Evolutionary conservation across 257 asterid species (phyloP).

Genomic region (Echium plantagineum): DNA sequence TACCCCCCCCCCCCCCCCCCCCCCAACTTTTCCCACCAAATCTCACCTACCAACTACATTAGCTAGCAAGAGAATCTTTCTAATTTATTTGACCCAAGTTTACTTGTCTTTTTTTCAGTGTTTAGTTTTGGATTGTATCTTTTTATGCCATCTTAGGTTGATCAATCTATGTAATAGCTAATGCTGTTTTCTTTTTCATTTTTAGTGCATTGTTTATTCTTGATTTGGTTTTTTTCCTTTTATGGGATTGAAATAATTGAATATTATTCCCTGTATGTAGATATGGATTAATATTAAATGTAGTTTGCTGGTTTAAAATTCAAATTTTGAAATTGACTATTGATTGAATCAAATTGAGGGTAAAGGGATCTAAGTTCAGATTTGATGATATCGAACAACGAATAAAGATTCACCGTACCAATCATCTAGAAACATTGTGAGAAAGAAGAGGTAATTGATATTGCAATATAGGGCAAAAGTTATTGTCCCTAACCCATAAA

Average conservation of each 20-base stretch:
- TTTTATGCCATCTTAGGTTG: constrained; percentile 6
- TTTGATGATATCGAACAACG: too few species aligned
- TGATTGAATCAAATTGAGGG: not conserved
- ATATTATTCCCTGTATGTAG: not conserved
- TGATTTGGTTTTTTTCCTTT: not conserved
- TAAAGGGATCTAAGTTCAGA: too few species aligned
- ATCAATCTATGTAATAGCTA: constrained; percentile 8
- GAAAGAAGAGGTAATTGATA: too few species aligned
- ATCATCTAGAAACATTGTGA: too few species aligned
- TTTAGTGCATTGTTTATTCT: not conserved
- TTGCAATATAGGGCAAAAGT: too few species aligned
- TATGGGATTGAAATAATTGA: not conserved
- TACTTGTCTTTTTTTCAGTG: not conserved
- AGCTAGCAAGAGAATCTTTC: not conserved
- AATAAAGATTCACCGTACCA: not conserved
- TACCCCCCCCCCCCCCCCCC: not conserved
- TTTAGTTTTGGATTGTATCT: not conserved
- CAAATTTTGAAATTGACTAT: not conserved
- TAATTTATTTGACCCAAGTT: not conserved
- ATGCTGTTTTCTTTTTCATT: constrained; percentile 1
- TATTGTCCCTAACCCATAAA: too few species aligned
- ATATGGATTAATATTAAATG: not conserved
- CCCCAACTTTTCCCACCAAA: not conserved
- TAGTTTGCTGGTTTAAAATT: not conserved
- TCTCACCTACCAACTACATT: not conserved